Evolutionary conservation across 345 rosid species (phyloP).

Genomic region (Psidium guajava): DNA sequence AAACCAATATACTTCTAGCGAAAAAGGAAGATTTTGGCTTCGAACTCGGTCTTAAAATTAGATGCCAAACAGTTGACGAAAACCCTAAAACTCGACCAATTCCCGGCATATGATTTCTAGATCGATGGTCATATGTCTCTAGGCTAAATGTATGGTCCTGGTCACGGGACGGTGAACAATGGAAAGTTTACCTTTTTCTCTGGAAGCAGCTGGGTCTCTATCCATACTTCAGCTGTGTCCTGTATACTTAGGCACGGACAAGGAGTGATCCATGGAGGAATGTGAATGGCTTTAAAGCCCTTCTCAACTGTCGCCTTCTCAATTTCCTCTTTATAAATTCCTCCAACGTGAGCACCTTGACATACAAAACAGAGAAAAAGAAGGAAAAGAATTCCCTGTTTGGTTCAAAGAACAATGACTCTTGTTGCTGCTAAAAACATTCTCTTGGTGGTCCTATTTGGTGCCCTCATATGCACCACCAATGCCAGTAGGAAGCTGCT

Average conservation of each 20-base stretch:
- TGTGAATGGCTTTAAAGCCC: neutral
- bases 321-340: neutral
- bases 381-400: neutral
- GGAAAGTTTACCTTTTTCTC: neutral
- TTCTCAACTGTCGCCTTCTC: slow-evolving; percentile 4
- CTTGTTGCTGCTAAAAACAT: neutral
- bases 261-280: neutral
- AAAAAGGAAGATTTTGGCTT: no score
- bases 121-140: neutral
- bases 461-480: slow-evolving; percentile 18
- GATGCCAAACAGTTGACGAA: neutral
- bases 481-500: slow-evolving; percentile 30
- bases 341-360: neutral
- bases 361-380: neutral
- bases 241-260: neutral
- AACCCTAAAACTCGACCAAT: neutral
- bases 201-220: neutral
- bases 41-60: no score
- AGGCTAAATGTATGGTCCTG: neutral
- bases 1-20: neutral
- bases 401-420: neutral
- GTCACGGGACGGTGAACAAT: neutral
- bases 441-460: neutral
- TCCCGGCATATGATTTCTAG: neutral
- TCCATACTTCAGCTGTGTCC: neutral